Base-by-base conservation (phyloP, 805 yeast species). In the Candida sithepensis region DNA sequence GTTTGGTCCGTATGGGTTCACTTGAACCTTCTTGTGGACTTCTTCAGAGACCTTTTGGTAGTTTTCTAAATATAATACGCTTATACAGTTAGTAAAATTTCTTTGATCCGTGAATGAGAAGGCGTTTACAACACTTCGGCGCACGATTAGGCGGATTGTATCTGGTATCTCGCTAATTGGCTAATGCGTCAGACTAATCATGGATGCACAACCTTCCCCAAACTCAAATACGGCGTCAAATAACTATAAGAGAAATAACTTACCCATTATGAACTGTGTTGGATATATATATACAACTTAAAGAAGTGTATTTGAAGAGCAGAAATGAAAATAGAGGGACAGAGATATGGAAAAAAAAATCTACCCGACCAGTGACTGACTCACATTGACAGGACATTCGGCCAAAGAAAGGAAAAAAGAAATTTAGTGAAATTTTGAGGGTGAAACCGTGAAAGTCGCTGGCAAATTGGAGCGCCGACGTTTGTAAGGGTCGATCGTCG, bases 1-100 rank as follows among this genome's bases (percentile, higher is more conserved):
- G 66, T 92, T 87, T 58, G 97, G 95, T 16, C 96, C 99, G 63
- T 92, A 92, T 54, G 98, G 98, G 66, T 91, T 91, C 46, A 65
- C 67, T 20, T 55, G 58, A 53, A 55, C 58, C 48, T 55, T 68
- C 46, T 56, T 63, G 56, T 68, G 70, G 49, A 61, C 63, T 56
- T 64, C 78, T 58, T 77, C 81, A 33, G 72, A 63, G 28, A 77
- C 77, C 64, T 75, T 71, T 58, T 74, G 70, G 54, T 68, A 76
- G 4, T 65, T 69, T 13, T 60, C 66, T 54, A 45, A 30, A 3
- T 14, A 10, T 14, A 22, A 13, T 20, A 22, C n/a, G 16, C 9
- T n/a, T n/a, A 21, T 22, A 3, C 12, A 14, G 30, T 22, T 22
- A 21, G 19, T 16, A 34, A n/a, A 7, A 6, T 30, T 14, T 6